Base-by-base conservation (phyloP, 2,329 filamentous ascomycete species). In the Botryotinia narcissicola region DNA sequence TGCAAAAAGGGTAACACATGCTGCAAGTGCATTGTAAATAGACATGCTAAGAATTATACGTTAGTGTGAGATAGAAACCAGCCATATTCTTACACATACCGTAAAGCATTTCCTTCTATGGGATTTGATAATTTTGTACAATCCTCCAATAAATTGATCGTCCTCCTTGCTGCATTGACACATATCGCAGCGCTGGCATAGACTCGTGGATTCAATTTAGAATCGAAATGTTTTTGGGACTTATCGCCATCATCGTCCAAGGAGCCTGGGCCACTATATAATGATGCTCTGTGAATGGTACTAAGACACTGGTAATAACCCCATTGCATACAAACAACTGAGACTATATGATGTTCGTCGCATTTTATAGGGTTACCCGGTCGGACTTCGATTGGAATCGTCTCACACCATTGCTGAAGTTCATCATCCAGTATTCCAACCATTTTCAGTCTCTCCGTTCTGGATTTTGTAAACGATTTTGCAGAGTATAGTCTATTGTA, bases 1-100 rank as follows among this genome's bases (percentile, higher is more conserved):
- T 73, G 94, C 94, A 80, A 98, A 98, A 0, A 98, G 85, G 0
- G 95, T 97, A 48, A 98, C 93, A 4, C 97, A 87, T 1, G 95
- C 93, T 0, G 94, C 97, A 9, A 98, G 94, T 0, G 95, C 95
- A 83, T 97, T 98, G 83, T 98, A 98, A 37, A 77, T 69, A 64
- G 66, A 69, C 66, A 76, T 66, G 64, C 77, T 78, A 70, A 32
- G 37, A 54, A 4, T 8, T 12, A 5, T 32, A 12, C 2, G 32
- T 72, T 22, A 63, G 69, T 46, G 20, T 29, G 54, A 51, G 57
- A 72, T 71, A 72, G 8, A 22, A 57, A 16, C 20, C 9, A 54
- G 25, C 1, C 7, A 22, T 16, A 29, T 29, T 5, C 16, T 16
- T 20, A 25, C 6, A 75, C 54, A 46, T 32, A 70, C 71, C 62